Base-by-base conservation (phyloP, 2,329 filamentous ascomycete species). In the Aureobasidium subglaciale region DNA sequence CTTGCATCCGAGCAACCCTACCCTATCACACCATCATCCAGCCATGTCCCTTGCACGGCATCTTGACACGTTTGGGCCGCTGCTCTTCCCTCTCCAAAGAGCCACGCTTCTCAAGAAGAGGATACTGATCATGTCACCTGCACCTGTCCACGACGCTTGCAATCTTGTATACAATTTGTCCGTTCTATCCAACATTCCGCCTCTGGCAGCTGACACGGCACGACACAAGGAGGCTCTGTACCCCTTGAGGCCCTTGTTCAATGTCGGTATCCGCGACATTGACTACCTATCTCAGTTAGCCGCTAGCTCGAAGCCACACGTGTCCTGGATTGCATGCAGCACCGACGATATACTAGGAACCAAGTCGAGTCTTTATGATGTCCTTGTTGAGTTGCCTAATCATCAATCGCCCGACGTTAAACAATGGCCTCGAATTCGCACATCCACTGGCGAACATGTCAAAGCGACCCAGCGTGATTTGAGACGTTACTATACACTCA, bases 91-190 rank as follows among this genome's bases (percentile, higher is more conserved):
- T 10, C 81, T 99, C 59, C 87, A 96, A 63, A 84, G 93, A 63
- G 90, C 90, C 41, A 90, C 91, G 7, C 73, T 99, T 48, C 73
- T 96, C 59, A 83, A 92, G 56, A 92, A 93, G 72, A 83, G 93
- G 56, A 92, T 99, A 56, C 72, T 99, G 50, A 85, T 99, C 59
- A 86, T 93, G 24, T 86, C 87, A 16, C 84, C 91, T 68, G 85
- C 91, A 10, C 93, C 93, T 0, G 90, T 99, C 20, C 86, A 91
- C 67, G 77, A 84, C 63, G 81, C 84, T 54, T 97, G 92, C 74
- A 89, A 96, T 70, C 95, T 91, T 92, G 93, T 97, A 59, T 99
- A 97, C 72, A 84, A 93, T 68, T 81, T 97, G 50, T 96, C 92
- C n/a, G 80, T 97, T 54, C 78, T 99, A 30, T 90, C 91, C 41